Evolutionary conservation across 1,139 yeast species (phyloP).

Genomic region (Taiozyma sp.): DNA sequence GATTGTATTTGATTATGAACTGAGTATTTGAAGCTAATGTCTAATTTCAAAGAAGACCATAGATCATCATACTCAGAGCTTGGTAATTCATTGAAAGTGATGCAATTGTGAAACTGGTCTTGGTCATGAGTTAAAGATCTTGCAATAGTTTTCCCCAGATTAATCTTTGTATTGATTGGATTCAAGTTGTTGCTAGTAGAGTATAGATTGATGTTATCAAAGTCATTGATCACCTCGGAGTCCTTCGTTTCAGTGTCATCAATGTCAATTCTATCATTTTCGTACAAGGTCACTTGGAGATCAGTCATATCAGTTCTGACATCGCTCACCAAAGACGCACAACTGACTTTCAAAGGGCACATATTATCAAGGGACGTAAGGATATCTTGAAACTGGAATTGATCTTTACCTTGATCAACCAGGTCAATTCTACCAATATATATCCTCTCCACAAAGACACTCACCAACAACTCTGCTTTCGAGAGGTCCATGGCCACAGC

Average conservation of each 20-base stretch:
- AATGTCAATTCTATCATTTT: neutral
- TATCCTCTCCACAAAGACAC: conserved; percentile 24
- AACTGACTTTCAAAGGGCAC: neutral
- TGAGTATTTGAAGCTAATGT: conserved; percentile 23
- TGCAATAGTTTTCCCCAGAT: neutral
- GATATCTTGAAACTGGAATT: neutral
- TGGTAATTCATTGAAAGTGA: conserved; percentile 25
- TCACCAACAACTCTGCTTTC: conserved; percentile 27
- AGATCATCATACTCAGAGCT: conserved; percentile 22
- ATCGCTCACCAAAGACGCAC: neutral
- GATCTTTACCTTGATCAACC: neutral
- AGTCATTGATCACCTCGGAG: conserved; percentile 7
- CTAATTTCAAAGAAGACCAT: conserved; percentile 30
- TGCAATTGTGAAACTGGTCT: conserved; percentile 5
- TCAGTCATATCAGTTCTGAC: neutral
- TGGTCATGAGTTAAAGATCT: conserved; percentile 11
- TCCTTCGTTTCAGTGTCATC: neutral
- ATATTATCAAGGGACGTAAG: neutral
- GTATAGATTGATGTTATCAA: conserved; percentile 11
- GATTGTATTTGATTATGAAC: conserved; percentile 26
- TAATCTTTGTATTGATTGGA: neutral
- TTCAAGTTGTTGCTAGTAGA: conserved; percentile 1
- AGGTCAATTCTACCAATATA: conserved; percentile 15
- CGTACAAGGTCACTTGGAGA: neutral
- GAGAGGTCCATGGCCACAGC: conserved; percentile 12